These are phyloP conservation scores for Mycena sanguinolenta DNA, from an alignment of 768 basidiomycete genomes.

Conservation along the genomic window DNA sequence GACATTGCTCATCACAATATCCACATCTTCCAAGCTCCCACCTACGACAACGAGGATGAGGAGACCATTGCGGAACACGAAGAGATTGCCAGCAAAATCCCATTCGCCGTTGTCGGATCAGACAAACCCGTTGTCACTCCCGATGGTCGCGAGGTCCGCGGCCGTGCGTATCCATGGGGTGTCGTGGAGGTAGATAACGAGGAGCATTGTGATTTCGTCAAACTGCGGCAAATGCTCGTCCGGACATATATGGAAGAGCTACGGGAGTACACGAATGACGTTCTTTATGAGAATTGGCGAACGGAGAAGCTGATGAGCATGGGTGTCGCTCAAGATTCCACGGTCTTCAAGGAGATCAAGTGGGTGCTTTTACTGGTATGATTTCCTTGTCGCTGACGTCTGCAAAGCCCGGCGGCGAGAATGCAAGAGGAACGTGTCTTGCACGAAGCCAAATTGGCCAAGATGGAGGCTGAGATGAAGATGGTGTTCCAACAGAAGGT, in stretches of 20 bases:
- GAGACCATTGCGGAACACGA: conserved; percentile 98
- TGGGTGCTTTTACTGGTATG: conserved; percentile 56
- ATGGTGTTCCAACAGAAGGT: conserved; percentile 99
- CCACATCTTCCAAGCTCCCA: conserved; percentile 97
- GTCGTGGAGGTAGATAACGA: conserved; percentile 99
- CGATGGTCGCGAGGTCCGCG: conserved; percentile 93
- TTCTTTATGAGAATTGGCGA: conserved; percentile 98
- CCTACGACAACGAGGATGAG: conserved; percentile 98
- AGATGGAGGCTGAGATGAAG: conserved; percentile 99
- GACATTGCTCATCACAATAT: conserved; percentile 97
- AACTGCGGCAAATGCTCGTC: conserved; percentile 99
- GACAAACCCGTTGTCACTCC: conserved; percentile 84
- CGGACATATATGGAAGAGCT: conserved; percentile 99
- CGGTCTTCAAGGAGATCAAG: conserved; percentile 99
- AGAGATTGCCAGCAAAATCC: conserved; percentile 98
- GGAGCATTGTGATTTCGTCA: conserved; percentile 99
- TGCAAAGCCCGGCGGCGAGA: conserved; percentile 89
- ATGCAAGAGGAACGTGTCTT: conserved; percentile 95
- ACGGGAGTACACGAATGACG: conserved; percentile 95
- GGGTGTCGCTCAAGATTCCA: conserved; percentile 98
- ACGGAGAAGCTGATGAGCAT: conserved; percentile 95
- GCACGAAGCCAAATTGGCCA: conserved; percentile 97
- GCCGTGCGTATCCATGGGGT: conserved; percentile 98
- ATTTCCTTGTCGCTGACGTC: conserved; percentile 36
- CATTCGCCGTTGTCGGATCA: conserved; percentile 98